A percentile compares a stretch with the other conserved stretches of the same genome.
Conservation (phyloP, 441 rosid genomes). For the Macaranga tanarius region DNA sequence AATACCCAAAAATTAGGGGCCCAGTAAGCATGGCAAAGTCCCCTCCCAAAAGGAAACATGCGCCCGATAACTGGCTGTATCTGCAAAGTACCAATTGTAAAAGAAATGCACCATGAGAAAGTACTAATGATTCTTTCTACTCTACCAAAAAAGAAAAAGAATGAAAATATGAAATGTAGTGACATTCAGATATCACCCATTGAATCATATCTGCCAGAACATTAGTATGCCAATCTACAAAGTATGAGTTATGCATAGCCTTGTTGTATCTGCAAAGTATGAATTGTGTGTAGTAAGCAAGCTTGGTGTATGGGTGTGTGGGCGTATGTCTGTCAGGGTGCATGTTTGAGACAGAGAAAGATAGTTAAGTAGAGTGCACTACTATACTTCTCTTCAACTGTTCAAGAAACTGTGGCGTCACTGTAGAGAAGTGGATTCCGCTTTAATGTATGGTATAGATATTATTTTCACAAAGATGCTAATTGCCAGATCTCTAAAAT, state of each 20-base stretch:
- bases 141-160: background rate
- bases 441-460: no score
- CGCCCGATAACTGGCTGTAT: conserved; percentile 68
- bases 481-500: background rate
- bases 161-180: background rate
- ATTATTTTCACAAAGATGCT: background rate
- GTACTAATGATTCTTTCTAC: background rate
- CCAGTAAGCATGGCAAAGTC: conserved; percentile 96
- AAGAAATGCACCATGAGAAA: conserved; percentile 22
- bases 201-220: background rate
- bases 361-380: background rate
- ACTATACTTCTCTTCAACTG: background rate
- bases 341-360: no score
- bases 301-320: background rate
- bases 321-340: background rate
- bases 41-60: conserved; percentile 98
- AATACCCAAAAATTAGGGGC: conserved; percentile 96
- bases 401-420: no score
- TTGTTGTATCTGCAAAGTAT: background rate
- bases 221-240: background rate
- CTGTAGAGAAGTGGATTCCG: no score
- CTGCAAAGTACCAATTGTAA: conserved; percentile 46
- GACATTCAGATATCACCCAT: background rate
- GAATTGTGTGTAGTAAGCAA: background rate
- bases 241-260: background rate